Evolutionary conservation across 1,139 yeast genomes (phyloP).

Genomic region (Arxiozyma bovina): DNA sequence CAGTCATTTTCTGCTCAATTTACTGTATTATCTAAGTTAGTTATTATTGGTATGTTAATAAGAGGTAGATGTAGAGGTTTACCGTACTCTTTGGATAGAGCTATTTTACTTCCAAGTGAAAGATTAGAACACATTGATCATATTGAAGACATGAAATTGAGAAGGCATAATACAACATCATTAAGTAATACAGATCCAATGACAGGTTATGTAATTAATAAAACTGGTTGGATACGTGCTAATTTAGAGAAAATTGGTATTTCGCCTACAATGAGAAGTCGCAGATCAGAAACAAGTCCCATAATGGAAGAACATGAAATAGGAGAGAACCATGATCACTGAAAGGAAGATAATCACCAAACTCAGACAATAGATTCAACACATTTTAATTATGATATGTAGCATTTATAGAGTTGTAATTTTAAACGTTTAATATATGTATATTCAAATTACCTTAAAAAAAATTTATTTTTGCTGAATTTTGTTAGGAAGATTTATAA

Average conservation of each 20-base stretch:
- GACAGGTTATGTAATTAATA: constrained; percentile 14
- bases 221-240: constrained; percentile 8
- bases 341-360: neutral
- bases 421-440: neutral
- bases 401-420: neutral
- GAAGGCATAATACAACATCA: constrained; percentile 7
- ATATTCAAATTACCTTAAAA: neutral
- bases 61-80: constrained; percentile 65
- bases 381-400: neutral
- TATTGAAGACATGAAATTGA: constrained; percentile 42
- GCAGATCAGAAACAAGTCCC: neutral
- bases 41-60: constrained; percentile 71
- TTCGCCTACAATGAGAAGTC: neutral
- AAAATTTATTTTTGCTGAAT: too few relatives aligned
- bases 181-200: constrained; percentile 13
- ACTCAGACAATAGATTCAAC: neutral
- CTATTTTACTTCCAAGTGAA: constrained; percentile 75
- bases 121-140: constrained; percentile 58
- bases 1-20: constrained; percentile 73
- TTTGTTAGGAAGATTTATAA: too few relatives aligned
- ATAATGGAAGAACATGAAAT: constrained; percentile 3
- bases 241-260: constrained; percentile 6
- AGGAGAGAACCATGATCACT: neutral
- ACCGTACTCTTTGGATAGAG: constrained; percentile 88
- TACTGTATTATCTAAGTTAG: constrained; percentile 63